Conservation (phyloP, 2,329 filamentous ascomycete species). For the Trichoderma arundinaceum region DNA sequence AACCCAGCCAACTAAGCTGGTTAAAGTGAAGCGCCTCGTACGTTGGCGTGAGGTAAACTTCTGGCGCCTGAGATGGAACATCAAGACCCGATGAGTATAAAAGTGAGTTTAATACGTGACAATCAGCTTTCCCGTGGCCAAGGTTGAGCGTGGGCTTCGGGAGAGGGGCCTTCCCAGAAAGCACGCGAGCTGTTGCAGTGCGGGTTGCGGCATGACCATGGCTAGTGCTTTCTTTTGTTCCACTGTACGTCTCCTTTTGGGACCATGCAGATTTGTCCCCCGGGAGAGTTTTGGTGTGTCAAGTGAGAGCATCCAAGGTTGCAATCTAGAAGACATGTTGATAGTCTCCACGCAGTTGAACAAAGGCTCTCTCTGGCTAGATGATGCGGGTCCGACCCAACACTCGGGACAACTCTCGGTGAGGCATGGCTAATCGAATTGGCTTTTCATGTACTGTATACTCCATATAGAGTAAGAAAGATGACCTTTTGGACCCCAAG, state of each 20-base stretch:
- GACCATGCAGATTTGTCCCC: not conserved
- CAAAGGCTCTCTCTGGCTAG: not conserved
- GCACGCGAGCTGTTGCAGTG: constrained; percentile 1
- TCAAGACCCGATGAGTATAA: not conserved
- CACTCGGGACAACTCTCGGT: not conserved
- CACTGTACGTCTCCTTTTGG: not conserved
- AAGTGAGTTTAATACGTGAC: constrained; percentile 1
- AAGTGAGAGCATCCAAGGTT: not conserved
- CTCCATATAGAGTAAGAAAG: not conserved
- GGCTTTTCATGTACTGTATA: not conserved
- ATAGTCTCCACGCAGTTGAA: not conserved
- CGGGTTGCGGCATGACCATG: not conserved
- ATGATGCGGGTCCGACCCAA: not conserved
- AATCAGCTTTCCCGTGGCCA: not conserved
- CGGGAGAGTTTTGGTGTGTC: not conserved
- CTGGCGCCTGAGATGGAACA: not conserved
- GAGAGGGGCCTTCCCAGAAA: not conserved
- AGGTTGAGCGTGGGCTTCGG: not conserved
- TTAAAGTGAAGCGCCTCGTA: constrained; percentile 14
- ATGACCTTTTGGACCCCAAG: constrained; percentile 3
- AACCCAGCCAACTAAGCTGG: not conserved
- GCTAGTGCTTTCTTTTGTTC: constrained; percentile 9
- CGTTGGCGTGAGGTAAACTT: constrained; percentile 8
- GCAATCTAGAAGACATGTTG: not conserved
- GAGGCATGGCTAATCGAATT: not conserved